Base-by-base conservation (phyloP, 2,329 filamentous ascomycete species). In the Emergomyces pasteurianus region DNA sequence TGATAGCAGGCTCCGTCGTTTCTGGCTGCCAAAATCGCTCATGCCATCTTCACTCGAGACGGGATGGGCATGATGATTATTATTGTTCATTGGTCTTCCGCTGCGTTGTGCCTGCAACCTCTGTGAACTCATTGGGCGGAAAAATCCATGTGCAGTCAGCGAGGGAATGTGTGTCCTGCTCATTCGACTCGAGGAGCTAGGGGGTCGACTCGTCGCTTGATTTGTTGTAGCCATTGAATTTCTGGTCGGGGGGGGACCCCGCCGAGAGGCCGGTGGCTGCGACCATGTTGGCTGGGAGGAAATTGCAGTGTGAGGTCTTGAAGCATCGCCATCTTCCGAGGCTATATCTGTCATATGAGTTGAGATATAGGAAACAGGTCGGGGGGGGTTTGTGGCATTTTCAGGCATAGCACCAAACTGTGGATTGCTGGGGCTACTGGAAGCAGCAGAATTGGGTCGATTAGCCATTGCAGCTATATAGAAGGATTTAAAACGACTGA, bases 91-190 rank as follows among this genome's bases (percentile, higher is more conserved):
- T 43, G 79, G 80, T 54, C 79, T 78, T 66, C 79, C 83, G 64
- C 86, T 86, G 72, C 92, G 82, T 75, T 97, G 94, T 60, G 91
- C 91, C 75, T 97, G 92, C 58, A 97, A 79, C 72, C 90, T 88
- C 73, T 96, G 91, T 28, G 92, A 95, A 76, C 92, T 97, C 90
- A 99, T 95, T 46, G 94, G 94, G 26, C 87, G 88, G 71, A 95
- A 96, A 77, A 99, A 97, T 59, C 90, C 92, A 70, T 92, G 88
- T 18, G 90, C 91, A 2, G 90, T 87, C 59, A 99, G 78, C 1
- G 88, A 91, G 1, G 94, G 92, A 23, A 95, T 91, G 79, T 99
- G 94, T 49, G 89, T 94, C 69, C 87, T 84, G 71, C 87, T 91
- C 53, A 87, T 80, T 49, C 89, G 81, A 65, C 86, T 92, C 18